Conservation (phyloP, 345 rosid genomes). For the Brassica juncea region DNA sequence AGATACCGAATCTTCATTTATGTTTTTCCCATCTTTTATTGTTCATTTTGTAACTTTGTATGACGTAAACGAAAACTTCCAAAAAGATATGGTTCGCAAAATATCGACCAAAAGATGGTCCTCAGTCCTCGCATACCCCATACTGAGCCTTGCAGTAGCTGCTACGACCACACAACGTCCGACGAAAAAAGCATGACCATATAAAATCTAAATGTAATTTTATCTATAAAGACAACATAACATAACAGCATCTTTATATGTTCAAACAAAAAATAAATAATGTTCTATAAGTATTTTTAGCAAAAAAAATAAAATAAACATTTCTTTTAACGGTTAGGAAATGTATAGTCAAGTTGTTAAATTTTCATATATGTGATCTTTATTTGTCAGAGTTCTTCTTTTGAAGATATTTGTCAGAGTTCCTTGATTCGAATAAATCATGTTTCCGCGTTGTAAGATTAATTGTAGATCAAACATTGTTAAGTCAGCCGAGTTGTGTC, state of each 20-base stretch:
- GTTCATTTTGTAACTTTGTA: not conserved
- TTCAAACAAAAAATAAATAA: not conserved
- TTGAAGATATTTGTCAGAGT: too few species aligned
- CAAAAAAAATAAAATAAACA: too few species aligned
- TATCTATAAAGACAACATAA: not conserved
- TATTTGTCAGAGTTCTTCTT: too few species aligned
- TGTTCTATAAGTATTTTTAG: not conserved
- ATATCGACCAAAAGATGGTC: slow-evolving; percentile 27
- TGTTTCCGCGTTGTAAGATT: too few species aligned
- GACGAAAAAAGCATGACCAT: slow-evolving; percentile 1
- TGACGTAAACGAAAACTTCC: not conserved
- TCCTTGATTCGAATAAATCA: too few species aligned
- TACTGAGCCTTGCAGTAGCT: slow-evolving; percentile 7
- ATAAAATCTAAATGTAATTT: not conserved
- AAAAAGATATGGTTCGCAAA: slow-evolving; percentile 17
- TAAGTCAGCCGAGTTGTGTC: too few species aligned
- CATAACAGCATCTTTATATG: not conserved
- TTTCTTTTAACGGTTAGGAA: too few species aligned
- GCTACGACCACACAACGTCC: slow-evolving; percentile 26
- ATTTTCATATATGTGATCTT: too few species aligned
- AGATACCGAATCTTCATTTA: slow-evolving; percentile 35
- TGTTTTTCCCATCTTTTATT: slow-evolving; percentile 9
- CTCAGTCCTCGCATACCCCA: not conserved
- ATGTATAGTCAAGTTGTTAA: too few species aligned
- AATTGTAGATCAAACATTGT: too few species aligned